Base-by-base conservation (phyloP, 208 protist species). In the Ichthyophonus hoferi region DNA sequence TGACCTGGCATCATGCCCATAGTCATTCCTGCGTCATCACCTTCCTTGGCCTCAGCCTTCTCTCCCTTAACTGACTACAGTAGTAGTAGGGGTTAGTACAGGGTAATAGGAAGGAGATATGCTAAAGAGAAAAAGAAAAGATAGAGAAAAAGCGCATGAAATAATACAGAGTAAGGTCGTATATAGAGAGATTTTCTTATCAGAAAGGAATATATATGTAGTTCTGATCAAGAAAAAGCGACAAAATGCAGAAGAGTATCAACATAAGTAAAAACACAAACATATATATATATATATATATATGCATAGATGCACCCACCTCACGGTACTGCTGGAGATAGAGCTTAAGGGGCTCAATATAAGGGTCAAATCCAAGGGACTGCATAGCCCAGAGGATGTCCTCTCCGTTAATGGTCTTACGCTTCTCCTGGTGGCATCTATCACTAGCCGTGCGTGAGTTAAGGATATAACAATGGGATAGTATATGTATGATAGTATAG, bases 371-470 rank as follows among this genome's bases (percentile, higher is more conserved):
- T 34, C 93, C 93, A 12, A 95, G 87, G 33, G 34, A 92, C 1
- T 87, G 35, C 90, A 95, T 93, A 1, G 93, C 93, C 35, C 58
- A 90, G 0, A 94, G 83, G n/a, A 94, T 87, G 58, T 94, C 93
- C 2, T 94, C 93, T 83, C 92, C 91, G 58, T 90, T 94, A 67
- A 94, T 92, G 1, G 93, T 93, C 43, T 93, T 94, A 38, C 92
- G 88, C 83, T 94, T 94, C 50, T 94, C 92, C 17, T 87, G 41
- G 24, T 91, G 50, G 79, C 91, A 94, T 35, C 89, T 58, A 39
- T 95, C 93, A 83, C 88, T 93, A 2, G 93, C 93, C 50, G 42
- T 86, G 2, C 3, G n/a, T 58, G n/a, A 7, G 31, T 42, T 33
- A 87, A 90, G n/a, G 39, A 12, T 39, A 79, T 58, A 90, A n/a